Evolutionary conservation across 306 rosid species (phyloP).

Genomic region (Canavalia ensiformis): DNA sequence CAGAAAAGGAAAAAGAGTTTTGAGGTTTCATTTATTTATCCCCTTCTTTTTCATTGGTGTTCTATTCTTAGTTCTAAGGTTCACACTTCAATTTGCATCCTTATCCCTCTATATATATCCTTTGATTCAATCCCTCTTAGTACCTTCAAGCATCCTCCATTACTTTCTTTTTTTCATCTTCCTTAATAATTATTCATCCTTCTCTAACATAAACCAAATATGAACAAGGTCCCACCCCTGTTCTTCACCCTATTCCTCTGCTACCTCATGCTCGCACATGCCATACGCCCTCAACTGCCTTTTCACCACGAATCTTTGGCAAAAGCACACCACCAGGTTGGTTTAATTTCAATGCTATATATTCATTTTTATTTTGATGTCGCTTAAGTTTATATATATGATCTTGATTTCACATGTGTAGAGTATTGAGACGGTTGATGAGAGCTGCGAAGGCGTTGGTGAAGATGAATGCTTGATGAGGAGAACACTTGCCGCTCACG

Average conservation of each 20-base stretch:
- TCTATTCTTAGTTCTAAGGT: background rate
- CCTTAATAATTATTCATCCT: background rate
- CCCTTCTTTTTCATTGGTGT: background rate
- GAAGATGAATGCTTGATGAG: slow-evolving; percentile 62
- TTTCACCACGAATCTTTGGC: slow-evolving; percentile 7
- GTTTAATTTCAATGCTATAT: slow-evolving; percentile 6
- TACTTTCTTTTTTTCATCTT: background rate
- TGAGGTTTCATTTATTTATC: slow-evolving; percentile 8
- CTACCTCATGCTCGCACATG: slow-evolving; percentile 20
- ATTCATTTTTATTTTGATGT: background rate
- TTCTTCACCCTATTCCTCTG: slow-evolving; percentile 47
- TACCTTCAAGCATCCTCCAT: background rate
- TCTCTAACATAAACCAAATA: slow-evolving; percentile 24
- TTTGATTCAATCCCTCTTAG: background rate
- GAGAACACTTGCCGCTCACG: slow-evolving; percentile 58
- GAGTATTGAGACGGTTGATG: slow-evolving; percentile 41
- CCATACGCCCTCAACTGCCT: slow-evolving; percentile 47
- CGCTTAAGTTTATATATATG: background rate
- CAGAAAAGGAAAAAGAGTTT: background rate
- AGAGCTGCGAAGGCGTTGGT: slow-evolving; percentile 51
- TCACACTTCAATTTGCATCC: slow-evolving; percentile 43
- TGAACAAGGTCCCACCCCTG: slow-evolving; percentile 47
- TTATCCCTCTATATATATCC: slow-evolving; percentile 28
- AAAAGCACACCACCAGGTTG: slow-evolving; percentile 35
- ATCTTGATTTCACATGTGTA: background rate